Percentiles rank a stretch among this genome's conserved stretches.
Conservation (phyloP, 2,329 filamentous ascomycete genomes). For the Ceratocystis destructans region DNA sequence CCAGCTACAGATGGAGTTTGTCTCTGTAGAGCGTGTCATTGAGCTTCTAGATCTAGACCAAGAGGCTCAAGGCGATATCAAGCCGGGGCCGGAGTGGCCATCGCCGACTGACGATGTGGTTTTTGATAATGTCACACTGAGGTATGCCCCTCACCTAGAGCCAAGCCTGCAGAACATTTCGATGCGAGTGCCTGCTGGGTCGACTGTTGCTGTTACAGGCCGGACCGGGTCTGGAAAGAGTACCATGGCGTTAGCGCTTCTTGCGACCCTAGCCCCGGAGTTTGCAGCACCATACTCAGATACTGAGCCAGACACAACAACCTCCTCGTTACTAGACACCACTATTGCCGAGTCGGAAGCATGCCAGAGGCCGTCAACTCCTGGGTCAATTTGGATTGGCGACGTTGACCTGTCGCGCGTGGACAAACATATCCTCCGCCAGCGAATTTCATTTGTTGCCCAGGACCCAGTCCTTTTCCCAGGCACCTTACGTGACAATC, state of each 20-base stretch:
- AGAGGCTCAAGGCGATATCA: conserved; percentile 52
- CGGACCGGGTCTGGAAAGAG: conserved; percentile 81
- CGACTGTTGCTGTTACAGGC: conserved; percentile 56
- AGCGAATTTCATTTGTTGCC: conserved; percentile 48
- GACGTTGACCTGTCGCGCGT: conserved; percentile 38
- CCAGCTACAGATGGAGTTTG: conserved; percentile 80
- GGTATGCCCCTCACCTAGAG: conserved; percentile 65
- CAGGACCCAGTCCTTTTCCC: conserved; percentile 51
- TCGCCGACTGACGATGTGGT: conserved; percentile 54
- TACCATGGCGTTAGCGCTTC: conserved; percentile 49
- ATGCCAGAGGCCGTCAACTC: conserved; percentile 19
- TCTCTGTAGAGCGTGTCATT: conserved; percentile 74
- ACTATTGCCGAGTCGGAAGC: conserved; percentile 11
- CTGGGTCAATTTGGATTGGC: conserved; percentile 42
- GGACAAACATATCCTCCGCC: conserved; percentile 41
- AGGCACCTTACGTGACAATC: conserved; percentile 45
- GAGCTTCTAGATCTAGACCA: conserved; percentile 68
- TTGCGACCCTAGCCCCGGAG: conserved; percentile 40
- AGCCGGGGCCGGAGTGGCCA: conserved; percentile 67
- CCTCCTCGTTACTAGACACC: background rate
- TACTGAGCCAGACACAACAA: background rate
- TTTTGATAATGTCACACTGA: conserved; percentile 65
- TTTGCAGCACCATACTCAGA: conserved; percentile 5
- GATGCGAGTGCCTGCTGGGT: conserved; percentile 55
- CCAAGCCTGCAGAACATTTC: conserved; percentile 55